Conservation (phyloP, 129 eudicot species). For the Pseudognaphalium luteoalbum region DNA sequence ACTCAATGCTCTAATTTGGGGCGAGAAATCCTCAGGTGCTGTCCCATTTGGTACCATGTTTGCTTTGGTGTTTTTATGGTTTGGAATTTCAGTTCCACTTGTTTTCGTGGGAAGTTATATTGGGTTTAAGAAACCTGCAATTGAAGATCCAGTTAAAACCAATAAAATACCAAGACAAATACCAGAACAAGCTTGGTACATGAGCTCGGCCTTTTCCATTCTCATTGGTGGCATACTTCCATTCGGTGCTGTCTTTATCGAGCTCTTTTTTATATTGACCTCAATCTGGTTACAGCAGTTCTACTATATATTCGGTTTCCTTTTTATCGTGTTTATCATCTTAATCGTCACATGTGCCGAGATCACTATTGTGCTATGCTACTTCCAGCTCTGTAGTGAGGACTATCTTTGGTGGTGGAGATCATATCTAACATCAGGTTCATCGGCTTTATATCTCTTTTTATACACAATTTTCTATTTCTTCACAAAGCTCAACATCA, state of each 20-base stretch:
- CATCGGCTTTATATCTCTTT: constrained; percentile 71
- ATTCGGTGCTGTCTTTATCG: constrained; percentile 67
- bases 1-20: constrained; percentile 65
- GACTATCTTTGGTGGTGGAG: constrained; percentile 89
- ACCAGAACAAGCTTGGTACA: constrained; percentile 82
- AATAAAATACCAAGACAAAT: constrained; percentile 75
- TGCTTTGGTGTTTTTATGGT: constrained; percentile 65
- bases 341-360: constrained; percentile 66
- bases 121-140: constrained; percentile 58
- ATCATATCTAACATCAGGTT: constrained; percentile 64
- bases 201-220: constrained; percentile 71
- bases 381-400: constrained; percentile 81
- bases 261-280: constrained; percentile 72
- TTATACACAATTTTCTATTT: constrained; percentile 62
- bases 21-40: constrained; percentile 71
- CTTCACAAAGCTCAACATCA: constrained; percentile 75
- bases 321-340: constrained; percentile 64
- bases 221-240: constrained; percentile 75
- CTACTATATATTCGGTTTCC: constrained; percentile 73
- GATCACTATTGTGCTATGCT: constrained; percentile 71
- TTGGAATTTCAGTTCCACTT: constrained; percentile 74
- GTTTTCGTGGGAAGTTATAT: constrained; percentile 69
- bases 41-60: constrained; percentile 85
- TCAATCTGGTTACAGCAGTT: constrained; percentile 77
- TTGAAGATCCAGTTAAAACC: constrained; percentile 73